A percentile compares a stretch with the other conserved stretches of the same genome.
Evolutionary conservation across 2,329 filamentous ascomycete species (phyloP).

Genomic region (Paracamarosporium sp.): DNA sequence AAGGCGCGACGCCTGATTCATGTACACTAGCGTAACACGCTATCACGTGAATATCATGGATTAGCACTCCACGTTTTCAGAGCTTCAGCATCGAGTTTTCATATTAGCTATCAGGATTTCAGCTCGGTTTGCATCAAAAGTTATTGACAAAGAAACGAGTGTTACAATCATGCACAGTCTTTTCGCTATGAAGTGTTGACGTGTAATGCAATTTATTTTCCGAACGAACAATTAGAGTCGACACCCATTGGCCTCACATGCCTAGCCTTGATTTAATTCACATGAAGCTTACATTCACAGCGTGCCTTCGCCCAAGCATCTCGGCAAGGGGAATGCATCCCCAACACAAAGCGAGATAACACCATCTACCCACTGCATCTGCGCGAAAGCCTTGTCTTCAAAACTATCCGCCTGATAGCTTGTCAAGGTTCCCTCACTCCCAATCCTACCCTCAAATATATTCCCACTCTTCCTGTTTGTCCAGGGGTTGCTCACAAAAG

Average conservation of each 20-base stretch:
- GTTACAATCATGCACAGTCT: too few species aligned
- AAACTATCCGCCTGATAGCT: constrained; percentile 47
- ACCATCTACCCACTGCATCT: constrained; percentile 50
- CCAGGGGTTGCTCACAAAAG: constrained; percentile 49
- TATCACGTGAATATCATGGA: neutral
- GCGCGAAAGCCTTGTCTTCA: constrained; percentile 36
- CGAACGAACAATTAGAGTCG: too few species aligned
- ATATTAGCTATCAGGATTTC: too few species aligned
- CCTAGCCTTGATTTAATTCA: too few species aligned
- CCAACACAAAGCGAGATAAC: constrained; percentile 48
- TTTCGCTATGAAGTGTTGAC: too few species aligned
- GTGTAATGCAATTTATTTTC: too few species aligned
- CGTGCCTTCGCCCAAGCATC: constrained; percentile 46
- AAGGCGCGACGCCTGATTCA: neutral
- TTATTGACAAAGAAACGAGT: too few species aligned
- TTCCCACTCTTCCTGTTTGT: constrained; percentile 44
- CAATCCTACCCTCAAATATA: constrained; percentile 45
- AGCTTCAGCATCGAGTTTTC: too few species aligned
- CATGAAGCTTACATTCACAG: constrained; percentile 15
- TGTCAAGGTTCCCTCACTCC: constrained; percentile 26
- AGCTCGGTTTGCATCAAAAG: too few species aligned
- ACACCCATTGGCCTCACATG: too few species aligned
- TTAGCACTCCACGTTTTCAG: too few species aligned
- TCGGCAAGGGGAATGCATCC: constrained; percentile 45
- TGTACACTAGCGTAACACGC: neutral